These are phyloP conservation scores for Stentor roeselii DNA, from an alignment of 73 alveolate genomes.

Conservation along the genomic window DNA sequence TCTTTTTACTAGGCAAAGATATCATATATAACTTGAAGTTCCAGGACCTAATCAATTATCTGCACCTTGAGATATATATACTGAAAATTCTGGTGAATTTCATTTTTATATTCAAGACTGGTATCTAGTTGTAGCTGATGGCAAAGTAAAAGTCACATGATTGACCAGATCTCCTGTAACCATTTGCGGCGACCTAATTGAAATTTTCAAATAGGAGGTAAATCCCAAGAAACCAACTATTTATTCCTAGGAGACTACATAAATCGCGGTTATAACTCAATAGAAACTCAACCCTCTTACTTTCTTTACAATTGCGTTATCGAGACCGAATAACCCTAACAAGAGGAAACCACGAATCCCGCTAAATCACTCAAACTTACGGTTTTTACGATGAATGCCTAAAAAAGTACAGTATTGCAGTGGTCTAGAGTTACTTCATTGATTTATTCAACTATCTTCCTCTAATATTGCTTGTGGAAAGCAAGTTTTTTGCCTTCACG, in stretches of 20 bases:
- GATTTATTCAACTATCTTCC: constrained; percentile 75
- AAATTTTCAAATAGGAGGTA: not conserved
- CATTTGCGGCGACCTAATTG: no score
- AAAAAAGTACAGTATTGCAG: constrained; percentile 62
- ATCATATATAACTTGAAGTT: no score
- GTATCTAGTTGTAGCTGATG: no score
- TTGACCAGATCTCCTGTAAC: no score
- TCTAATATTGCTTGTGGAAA: constrained; percentile 54
- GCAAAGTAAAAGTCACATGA: no score
- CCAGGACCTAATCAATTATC: no score
- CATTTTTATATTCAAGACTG: no score
- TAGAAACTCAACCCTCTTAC: constrained; percentile 45
- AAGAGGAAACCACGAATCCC: constrained; percentile 86
- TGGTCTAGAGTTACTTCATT: constrained; percentile 62
- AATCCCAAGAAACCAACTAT: not conserved
- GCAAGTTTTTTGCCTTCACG: constrained; percentile 88
- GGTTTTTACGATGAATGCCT: constrained; percentile 50
- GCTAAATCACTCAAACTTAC: not conserved
- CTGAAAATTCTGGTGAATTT: no score
- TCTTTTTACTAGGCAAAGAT: no score
- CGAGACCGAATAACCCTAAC: constrained; percentile 65
- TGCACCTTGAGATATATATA: no score
- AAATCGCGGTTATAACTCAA: constrained; percentile 70
- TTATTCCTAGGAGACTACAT: constrained; percentile 84
- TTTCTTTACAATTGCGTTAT: constrained; percentile 58